phyloP scores from a whole-genome alignment of 345 rosid species.

The Melaleuca quinquenervia region DNA sequence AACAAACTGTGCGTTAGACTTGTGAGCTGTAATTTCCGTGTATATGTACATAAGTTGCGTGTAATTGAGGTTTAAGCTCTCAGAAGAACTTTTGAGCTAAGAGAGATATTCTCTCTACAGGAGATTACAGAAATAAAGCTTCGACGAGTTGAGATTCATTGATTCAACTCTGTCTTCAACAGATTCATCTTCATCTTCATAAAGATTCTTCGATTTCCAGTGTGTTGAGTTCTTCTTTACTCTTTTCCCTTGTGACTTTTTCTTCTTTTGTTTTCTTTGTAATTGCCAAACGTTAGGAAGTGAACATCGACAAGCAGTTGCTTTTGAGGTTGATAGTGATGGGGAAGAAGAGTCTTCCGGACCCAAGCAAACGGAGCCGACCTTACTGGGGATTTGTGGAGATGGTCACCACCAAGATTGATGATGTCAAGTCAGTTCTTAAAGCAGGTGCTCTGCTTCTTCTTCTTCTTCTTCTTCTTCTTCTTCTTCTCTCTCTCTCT shows the following conservation, averaged over 20 bases:
- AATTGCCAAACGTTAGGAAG: conserved; percentile 14
- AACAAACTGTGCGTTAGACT: too few species aligned
- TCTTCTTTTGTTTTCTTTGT: neutral
- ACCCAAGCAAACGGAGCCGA: conserved; percentile 41
- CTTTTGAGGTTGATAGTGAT: conserved; percentile 51
- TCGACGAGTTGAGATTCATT: too few species aligned
- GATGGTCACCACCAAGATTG: conserved; percentile 47
- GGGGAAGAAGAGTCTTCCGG: conserved; percentile 66
- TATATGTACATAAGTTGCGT: too few species aligned
- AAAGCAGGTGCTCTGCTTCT: conserved; percentile 29
- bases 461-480: neutral
- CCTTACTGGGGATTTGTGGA: conserved; percentile 79
- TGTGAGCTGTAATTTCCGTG: too few species aligned
- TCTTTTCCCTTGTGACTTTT: neutral
- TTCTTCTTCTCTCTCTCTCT: neutral
- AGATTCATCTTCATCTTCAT: too few species aligned
- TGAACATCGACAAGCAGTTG: conserved; percentile 45
- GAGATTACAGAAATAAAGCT: too few species aligned
- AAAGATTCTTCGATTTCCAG: too few species aligned
- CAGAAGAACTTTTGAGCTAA: too few species aligned
- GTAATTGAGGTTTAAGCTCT: too few species aligned
- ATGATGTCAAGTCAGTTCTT: conserved; percentile 43
- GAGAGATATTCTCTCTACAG: too few species aligned
- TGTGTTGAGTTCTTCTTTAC: too few species aligned
- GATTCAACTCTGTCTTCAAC: too few species aligned